These are phyloP conservation scores for Clarireedia sp. DNA, from an alignment of 2,329 filamentous ascomycete species.

Conservation along the genomic window DNA sequence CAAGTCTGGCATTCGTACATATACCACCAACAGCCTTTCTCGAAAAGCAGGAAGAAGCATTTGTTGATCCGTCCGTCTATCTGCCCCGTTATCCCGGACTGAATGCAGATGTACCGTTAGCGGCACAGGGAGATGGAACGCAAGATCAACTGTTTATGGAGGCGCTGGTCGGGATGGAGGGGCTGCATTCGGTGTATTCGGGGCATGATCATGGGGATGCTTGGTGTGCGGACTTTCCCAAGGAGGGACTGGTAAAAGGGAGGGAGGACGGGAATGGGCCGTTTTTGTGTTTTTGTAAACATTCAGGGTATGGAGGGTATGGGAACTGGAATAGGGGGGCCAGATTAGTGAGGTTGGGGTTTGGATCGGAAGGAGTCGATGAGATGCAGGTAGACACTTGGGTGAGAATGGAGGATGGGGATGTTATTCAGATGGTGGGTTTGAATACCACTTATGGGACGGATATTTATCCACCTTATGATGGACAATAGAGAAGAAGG, in stretches of 20 bases:
- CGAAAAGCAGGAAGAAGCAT: constrained; percentile 31
- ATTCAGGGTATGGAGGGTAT: constrained; percentile 64
- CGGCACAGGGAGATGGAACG: constrained; percentile 20
- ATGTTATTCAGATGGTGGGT: constrained; percentile 41
- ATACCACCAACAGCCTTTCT: constrained; percentile 40
- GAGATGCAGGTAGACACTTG: constrained; percentile 45
- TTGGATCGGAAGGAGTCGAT: constrained; percentile 28
- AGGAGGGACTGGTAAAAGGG: constrained; percentile 30
- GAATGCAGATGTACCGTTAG: constrained; percentile 35
- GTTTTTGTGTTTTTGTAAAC: constrained; percentile 53
- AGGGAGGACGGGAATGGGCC: constrained; percentile 28
- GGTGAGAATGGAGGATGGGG: constrained; percentile 49
- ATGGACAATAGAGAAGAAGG: background rate
- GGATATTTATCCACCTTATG: constrained; percentile 41
- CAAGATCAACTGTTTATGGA: constrained; percentile 57
- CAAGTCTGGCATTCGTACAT: constrained; percentile 47
- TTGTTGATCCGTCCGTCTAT: constrained; percentile 17
- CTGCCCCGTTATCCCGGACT: constrained; percentile 37
- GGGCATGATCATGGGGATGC: constrained; percentile 60
- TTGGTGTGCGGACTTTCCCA: constrained; percentile 47
- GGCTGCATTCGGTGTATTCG: constrained; percentile 50
- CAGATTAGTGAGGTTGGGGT: constrained; percentile 44
- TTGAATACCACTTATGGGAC: constrained; percentile 53
- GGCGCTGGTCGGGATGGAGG: constrained; percentile 45
- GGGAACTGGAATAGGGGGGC: constrained; percentile 55